phyloP scores from a whole-genome alignment of 2,329 filamentous ascomycete genomes.

The Arachnopeziza araneosa region DNA sequence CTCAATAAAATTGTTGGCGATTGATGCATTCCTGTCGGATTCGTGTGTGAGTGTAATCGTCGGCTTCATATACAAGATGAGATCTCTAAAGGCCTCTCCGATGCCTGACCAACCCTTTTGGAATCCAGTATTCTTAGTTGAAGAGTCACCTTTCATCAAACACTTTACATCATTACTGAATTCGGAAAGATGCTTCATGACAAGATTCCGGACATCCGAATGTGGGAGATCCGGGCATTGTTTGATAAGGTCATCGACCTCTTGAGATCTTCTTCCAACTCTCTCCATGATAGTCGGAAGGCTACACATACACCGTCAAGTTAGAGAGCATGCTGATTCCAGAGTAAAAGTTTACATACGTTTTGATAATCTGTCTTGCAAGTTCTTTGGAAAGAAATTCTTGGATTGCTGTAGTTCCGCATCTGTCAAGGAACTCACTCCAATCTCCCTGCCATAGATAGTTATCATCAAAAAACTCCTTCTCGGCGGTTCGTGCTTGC shows the following conservation, averaged over 20 bases:
- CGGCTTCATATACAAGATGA: slow-evolving; percentile 30
- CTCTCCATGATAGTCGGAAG: slow-evolving; percentile 9
- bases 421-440: slow-evolving; percentile 35
- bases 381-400: slow-evolving; percentile 42
- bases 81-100: slow-evolving; percentile 31
- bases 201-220: slow-evolving; percentile 58
- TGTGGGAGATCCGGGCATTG: slow-evolving; percentile 60
- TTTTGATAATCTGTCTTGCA: slow-evolving; percentile 38
- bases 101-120: slow-evolving; percentile 33
- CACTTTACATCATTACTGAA: slow-evolving; percentile 51
- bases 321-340: neutral
- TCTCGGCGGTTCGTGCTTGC: slow-evolving; percentile 43
- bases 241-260: slow-evolving; percentile 49
- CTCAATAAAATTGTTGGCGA: slow-evolving; percentile 1
- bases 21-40: neutral
- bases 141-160: slow-evolving; percentile 46
- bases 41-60: slow-evolving; percentile 1
- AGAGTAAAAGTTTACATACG: slow-evolving; percentile 18
- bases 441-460: slow-evolving; percentile 42
- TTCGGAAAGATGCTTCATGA: slow-evolving; percentile 52
- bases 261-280: slow-evolving; percentile 34
- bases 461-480: slow-evolving; percentile 40
- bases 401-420: slow-evolving; percentile 48
- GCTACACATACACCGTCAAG: neutral
- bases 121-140: slow-evolving; percentile 35